Evolutionary conservation across 2,329 filamentous ascomycete genomes (phyloP).

Genomic region (Colletotrichum neosansevieriae): DNA sequence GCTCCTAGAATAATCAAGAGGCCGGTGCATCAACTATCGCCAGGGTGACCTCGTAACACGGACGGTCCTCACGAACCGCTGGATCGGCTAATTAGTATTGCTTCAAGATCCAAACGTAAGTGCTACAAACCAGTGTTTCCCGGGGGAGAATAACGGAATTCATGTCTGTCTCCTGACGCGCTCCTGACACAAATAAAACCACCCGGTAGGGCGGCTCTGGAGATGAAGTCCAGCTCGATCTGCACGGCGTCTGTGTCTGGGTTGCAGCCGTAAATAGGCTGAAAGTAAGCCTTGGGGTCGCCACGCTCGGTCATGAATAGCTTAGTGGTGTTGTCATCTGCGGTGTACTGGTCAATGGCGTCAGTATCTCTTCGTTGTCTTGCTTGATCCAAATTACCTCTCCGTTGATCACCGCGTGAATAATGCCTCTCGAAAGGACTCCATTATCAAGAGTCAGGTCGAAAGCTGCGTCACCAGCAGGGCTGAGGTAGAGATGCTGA

Average conservation of each 20-base stretch:
- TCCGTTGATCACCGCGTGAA: constrained; percentile 57
- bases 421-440: constrained; percentile 47
- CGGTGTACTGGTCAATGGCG: constrained; percentile 49
- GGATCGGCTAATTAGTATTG: neutral
- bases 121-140: constrained; percentile 50
- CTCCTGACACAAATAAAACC: constrained; percentile 55
- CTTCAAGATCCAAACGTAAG: neutral
- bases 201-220: constrained; percentile 47
- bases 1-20: too few species aligned
- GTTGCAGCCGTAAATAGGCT: constrained; percentile 56
- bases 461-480: constrained; percentile 51
- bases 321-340: constrained; percentile 60
- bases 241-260: constrained; percentile 55
- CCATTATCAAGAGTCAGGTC: constrained; percentile 54
- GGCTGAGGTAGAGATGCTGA: constrained; percentile 54
- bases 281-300: constrained; percentile 56
- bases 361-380: neutral
- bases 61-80: constrained; percentile 20
- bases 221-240: constrained; percentile 51
- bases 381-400: constrained; percentile 48
- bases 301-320: constrained; percentile 60
- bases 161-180: constrained; percentile 52
- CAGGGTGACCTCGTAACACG: constrained; percentile 24
- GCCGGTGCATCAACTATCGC: neutral
- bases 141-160: constrained; percentile 58